Conservation (phyloP, 805 yeast species). For the Ogataea paraovalis region DNA sequence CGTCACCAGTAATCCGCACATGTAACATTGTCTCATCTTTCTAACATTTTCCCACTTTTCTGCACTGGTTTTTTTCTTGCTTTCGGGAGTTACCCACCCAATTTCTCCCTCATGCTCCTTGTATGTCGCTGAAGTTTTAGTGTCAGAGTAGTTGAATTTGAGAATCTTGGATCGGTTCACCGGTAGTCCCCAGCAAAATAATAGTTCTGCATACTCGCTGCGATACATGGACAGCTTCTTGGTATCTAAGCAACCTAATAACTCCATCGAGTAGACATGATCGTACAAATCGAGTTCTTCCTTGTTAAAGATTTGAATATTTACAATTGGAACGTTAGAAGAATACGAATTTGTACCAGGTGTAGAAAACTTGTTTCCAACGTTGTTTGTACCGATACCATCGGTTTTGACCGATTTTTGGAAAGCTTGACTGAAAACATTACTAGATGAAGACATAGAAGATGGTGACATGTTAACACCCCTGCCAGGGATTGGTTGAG, state of each 20-base stretch:
- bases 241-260: slow-evolving; percentile 38
- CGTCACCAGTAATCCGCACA: slow-evolving; percentile 58
- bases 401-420: slow-evolving; percentile 12
- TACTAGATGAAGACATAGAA: slow-evolving; percentile 16
- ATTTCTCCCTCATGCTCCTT: slow-evolving; percentile 25
- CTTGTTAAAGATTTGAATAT: slow-evolving; percentile 44
- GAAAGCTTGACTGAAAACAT: slow-evolving; percentile 24
- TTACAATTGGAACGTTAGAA: slow-evolving; percentile 29
- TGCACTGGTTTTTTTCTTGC: slow-evolving; percentile 3
- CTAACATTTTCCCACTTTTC: slow-evolving; percentile 14
- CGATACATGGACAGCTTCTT: slow-evolving; percentile 43
- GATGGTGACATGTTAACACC: slow-evolving; percentile 2
- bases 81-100: slow-evolving; percentile 25
- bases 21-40: slow-evolving; percentile 48
- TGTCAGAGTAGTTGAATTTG: slow-evolving; percentile 51
- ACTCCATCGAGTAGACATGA: slow-evolving; percentile 36
- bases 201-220: slow-evolving; percentile 69
- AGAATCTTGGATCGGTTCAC: slow-evolving; percentile 74
- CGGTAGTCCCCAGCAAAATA: slow-evolving; percentile 81
- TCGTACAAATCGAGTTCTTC: slow-evolving; percentile 42
- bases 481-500: not conserved
- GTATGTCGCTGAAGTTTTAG: slow-evolving; percentile 7
- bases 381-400: not conserved
- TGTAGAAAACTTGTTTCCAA: not conserved
- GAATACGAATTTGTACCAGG: not conserved